Conservation (phyloP, 1,284 basidiomycete genomes). For the Trichosporon faecale region DNA sequence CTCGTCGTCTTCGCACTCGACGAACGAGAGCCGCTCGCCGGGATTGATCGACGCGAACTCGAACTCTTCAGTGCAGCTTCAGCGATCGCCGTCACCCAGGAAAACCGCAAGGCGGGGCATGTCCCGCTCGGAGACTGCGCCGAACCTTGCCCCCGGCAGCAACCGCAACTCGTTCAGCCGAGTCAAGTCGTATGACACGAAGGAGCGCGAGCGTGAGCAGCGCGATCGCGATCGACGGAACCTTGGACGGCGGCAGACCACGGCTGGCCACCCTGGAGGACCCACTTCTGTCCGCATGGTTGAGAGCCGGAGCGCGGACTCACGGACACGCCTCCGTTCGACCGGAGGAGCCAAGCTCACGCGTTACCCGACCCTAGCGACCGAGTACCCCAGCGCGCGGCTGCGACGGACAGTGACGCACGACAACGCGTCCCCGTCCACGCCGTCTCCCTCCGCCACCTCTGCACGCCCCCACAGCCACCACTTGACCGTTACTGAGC, state of each 20-base stretch:
- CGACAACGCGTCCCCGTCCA: neutral
- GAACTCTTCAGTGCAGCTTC: neutral
- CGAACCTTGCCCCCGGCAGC: neutral
- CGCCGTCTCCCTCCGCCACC: neutral
- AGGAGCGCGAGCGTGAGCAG: slow-evolving; percentile 19
- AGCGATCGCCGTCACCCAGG: slow-evolving; percentile 15
- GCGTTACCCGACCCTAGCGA: slow-evolving; percentile 21
- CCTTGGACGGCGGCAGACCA: slow-evolving; percentile 18
- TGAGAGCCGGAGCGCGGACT: slow-evolving; percentile 38
- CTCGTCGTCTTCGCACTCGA: slow-evolving; percentile 14
- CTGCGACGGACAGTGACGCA: slow-evolving; percentile 7
- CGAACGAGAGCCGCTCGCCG: slow-evolving; percentile 14
- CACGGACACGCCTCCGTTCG: slow-evolving; percentile 29
- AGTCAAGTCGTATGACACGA: slow-evolving; percentile 17
- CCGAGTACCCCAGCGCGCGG: slow-evolving; percentile 15
- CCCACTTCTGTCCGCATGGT: slow-evolving; percentile 41
- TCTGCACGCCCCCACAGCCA: neutral
- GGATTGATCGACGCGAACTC: slow-evolving; percentile 8
- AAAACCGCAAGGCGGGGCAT: slow-evolving; percentile 9
- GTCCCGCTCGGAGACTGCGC: slow-evolving; percentile 1
- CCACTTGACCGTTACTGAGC: neutral
- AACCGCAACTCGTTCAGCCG: slow-evolving; percentile 11
- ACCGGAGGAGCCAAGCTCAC: slow-evolving; percentile 15
- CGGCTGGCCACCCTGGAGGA: slow-evolving; percentile 28
- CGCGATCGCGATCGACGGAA: slow-evolving; percentile 7